phyloP scores from a whole-genome alignment of 768 basidiomycete species.

The Tulasnella sp. region DNA sequence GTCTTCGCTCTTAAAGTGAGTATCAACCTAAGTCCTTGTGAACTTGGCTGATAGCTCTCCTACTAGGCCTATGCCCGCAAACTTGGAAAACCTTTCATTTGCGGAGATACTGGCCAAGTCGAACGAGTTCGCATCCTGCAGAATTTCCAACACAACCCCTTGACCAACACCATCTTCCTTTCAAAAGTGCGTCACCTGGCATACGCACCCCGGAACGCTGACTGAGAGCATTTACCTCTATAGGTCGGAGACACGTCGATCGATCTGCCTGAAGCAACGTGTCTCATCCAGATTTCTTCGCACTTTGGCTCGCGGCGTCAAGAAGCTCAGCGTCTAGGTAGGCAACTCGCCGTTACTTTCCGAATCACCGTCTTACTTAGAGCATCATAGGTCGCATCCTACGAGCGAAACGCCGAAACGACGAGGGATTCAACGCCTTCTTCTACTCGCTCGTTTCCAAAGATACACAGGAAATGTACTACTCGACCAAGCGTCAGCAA shows the following conservation, averaged over 20 bases:
- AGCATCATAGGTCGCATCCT: slow-evolving; percentile 65
- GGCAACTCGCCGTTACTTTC: background rate
- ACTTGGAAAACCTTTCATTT: slow-evolving; percentile 87
- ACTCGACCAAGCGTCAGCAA: slow-evolving; percentile 96
- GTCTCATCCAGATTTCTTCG: slow-evolving; percentile 97
- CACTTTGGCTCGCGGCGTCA: slow-evolving; percentile 98
- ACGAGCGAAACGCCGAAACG: slow-evolving; percentile 93
- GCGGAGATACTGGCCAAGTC: slow-evolving; percentile 87
- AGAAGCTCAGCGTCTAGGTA: slow-evolving; percentile 77
- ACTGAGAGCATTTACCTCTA: slow-evolving; percentile 9
- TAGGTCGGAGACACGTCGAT: slow-evolving; percentile 98
- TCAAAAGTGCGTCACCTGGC: slow-evolving; percentile 59
- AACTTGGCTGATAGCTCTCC: slow-evolving; percentile 1
- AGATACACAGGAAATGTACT: slow-evolving; percentile 99
- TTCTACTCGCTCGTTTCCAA: slow-evolving; percentile 99
- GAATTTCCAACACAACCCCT: slow-evolving; percentile 89
- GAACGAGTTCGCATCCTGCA: slow-evolving; percentile 94
- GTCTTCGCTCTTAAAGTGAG: slow-evolving; percentile 89
- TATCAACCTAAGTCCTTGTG: background rate
- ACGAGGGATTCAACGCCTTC: slow-evolving; percentile 99
- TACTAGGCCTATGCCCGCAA: slow-evolving; percentile 83
- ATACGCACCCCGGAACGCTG: background rate
- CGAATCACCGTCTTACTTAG: slow-evolving; percentile 41
- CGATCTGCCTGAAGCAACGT: slow-evolving; percentile 97
- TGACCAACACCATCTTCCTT: slow-evolving; percentile 95